These are phyloP conservation scores for Ophiocordyceps sinensis DNA, from an alignment of 2,329 filamentous ascomycete genomes.

Conservation along the genomic window DNA sequence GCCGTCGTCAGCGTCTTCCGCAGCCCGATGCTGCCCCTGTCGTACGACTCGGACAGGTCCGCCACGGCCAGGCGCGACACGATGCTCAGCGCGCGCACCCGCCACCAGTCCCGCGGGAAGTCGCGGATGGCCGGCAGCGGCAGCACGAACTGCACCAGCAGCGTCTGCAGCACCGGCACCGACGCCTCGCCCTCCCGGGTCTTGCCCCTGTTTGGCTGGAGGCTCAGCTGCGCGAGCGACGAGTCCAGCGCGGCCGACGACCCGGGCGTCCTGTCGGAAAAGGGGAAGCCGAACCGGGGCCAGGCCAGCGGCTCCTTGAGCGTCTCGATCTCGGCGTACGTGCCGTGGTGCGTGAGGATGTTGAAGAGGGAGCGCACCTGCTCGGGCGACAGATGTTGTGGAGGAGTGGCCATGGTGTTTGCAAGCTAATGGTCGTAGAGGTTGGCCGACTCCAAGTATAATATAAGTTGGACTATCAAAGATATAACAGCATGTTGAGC, in stretches of 20 bases:
- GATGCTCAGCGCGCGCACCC: conserved; percentile 42
- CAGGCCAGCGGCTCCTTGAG: conserved; percentile 55
- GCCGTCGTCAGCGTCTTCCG: conserved; percentile 64
- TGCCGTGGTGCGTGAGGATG: conserved; percentile 44
- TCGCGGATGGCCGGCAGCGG: conserved; percentile 51
- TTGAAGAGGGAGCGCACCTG: conserved; percentile 42
- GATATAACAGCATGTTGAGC: too few relatives aligned
- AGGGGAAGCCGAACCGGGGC: conserved; percentile 48
- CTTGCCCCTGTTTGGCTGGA: not conserved
- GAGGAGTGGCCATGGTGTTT: too few relatives aligned
- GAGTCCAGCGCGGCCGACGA: not conserved
- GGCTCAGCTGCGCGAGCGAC: not conserved
- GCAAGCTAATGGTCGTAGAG: too few relatives aligned
- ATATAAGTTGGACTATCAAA: too few relatives aligned
- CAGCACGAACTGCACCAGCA: conserved; percentile 53
- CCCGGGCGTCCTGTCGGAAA: not conserved
- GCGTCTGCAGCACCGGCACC: conserved; percentile 52
- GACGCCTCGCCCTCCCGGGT: conserved; percentile 8
- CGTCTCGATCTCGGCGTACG: conserved; percentile 53
- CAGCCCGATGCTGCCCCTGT: conserved; percentile 61
- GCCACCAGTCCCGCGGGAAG: conserved; percentile 51
- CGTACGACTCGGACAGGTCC: conserved; percentile 67
- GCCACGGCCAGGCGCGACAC: conserved; percentile 49
- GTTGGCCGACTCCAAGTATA: too few relatives aligned
- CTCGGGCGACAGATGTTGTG: conserved; percentile 12